Percentiles rank a stretch among this genome's conserved stretches.
Evolutionary conservation across 495 filamentous ascomycete genomes (phyloP).

Genomic region (Penicillium lividum): DNA sequence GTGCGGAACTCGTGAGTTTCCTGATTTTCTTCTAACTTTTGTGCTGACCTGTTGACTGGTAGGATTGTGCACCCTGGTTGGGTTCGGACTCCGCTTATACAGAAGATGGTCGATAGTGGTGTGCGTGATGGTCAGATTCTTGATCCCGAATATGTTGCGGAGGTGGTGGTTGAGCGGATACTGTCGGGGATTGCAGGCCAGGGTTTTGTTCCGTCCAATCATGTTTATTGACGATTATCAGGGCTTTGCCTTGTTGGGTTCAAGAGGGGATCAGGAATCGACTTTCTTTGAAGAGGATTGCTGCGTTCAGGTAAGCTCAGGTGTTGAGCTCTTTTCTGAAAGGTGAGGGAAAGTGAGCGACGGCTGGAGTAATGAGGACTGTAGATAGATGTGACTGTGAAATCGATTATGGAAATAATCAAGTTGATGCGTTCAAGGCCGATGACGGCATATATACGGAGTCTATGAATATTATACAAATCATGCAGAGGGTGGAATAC

Average conservation of each 20-base stretch:
- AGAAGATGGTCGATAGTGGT: neutral
- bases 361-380: too few species aligned
- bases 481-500: neutral
- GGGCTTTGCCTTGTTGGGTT: neutral
- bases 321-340: neutral
- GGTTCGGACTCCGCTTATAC: slow-evolving; percentile 7
- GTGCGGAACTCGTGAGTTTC: slow-evolving; percentile 48
- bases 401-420: too few species aligned
- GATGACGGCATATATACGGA: neutral
- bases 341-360: too few species aligned
- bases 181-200: neutral
- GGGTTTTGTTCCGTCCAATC: neutral
- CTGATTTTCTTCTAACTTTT: neutral
- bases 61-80: slow-evolving; percentile 9
- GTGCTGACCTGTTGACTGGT: too few species aligned
- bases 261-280: neutral
- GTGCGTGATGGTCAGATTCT: neutral
- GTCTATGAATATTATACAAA: neutral
- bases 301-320: neutral
- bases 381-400: too few species aligned
- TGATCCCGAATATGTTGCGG: neutral
- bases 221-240: neutral
- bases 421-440: too few species aligned
- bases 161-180: neutral
- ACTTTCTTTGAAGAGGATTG: neutral